phyloP scores from a whole-genome alignment of 2,329 filamentous ascomycete genomes.

The Talaromyces atroroseus region DNA sequence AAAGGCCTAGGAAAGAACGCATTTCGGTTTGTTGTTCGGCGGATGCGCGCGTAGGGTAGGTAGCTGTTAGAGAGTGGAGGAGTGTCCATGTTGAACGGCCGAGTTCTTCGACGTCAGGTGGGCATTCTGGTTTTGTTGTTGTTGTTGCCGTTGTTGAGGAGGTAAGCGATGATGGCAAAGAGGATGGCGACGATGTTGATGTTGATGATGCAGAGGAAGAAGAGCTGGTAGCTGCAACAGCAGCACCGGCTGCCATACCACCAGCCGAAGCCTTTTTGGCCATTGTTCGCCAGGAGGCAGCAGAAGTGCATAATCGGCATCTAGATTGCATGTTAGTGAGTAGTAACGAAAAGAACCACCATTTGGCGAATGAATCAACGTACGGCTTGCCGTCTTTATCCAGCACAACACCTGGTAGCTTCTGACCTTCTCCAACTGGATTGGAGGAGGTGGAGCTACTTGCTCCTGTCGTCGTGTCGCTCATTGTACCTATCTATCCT shows the following conservation, averaged over 20 bases:
- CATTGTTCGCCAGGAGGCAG: conserved; percentile 42
- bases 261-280: conserved; percentile 34
- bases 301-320: conserved; percentile 46
- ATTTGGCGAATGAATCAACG: conserved; percentile 15
- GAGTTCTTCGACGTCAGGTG: conserved; percentile 80
- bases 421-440: conserved; percentile 17
- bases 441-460: conserved; percentile 1
- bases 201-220: conserved; percentile 26
- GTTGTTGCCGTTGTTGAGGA: conserved; percentile 29
- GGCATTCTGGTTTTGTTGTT: conserved; percentile 61
- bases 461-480: not conserved
- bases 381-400: conserved; percentile 49
- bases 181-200: conserved; percentile 19
- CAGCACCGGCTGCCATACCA: conserved; percentile 16
- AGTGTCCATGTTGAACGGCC: conserved; percentile 90
- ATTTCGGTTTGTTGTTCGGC: conserved; percentile 68
- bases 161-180: conserved; percentile 15
- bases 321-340: conserved; percentile 21
- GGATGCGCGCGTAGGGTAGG: conserved; percentile 69
- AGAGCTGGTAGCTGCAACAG: conserved; percentile 18
- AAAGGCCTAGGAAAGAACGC: conserved; percentile 68
- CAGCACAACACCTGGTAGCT: conserved; percentile 43
- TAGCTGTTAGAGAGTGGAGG: conserved; percentile 83
- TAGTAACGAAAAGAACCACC: not conserved
- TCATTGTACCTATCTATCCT: not conserved